Base-by-base conservation (phyloP, 2,329 filamentous ascomycete species). In the Alternaria ventricosa region DNA sequence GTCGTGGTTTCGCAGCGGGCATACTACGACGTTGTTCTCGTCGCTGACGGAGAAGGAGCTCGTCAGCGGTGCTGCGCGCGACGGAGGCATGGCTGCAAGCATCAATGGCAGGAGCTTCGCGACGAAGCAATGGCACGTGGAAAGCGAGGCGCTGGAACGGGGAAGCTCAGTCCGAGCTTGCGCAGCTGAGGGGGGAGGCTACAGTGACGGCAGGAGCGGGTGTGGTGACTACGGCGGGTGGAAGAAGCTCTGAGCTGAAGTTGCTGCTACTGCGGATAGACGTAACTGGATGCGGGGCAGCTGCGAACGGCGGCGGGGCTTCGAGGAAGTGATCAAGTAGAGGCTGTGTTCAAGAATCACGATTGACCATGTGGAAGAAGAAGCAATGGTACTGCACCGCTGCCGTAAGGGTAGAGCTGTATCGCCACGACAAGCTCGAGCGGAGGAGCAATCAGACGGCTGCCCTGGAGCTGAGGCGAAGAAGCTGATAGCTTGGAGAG, bases 21-120 rank as follows among this genome's bases (percentile, higher is more conserved):
- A 99, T 78, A 97, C 92, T 79, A 99, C 96, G 84, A 98, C 95
- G 82, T 96, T 96, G 82, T 92, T 95, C 81, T 91, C 88, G 85
- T 97, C 93, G 75, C 92, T 92, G 76, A 97, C 92, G 71, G 93
- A 94, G 82, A 97, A 97, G 70, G 93, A 96, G 78, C 92, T 93
- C 68, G 92, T 96, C 78, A 97, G 87, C 71, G 92, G 90, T 75
- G 91, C 89, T 76, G 92, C 89, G 87, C 93, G 90, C 60, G 64
- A 67, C 78, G 93, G 93, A 84, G 94, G 94, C 94, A 97, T 97
- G 83, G 83, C 85, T 80, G 57, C 36, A 41, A 84, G 81, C 82
- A 83, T 82, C 74, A 80, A 79, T 70, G 68, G 51, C 57, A 56
- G 36, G 30, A 60, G 61, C 61, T 60, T 60, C 50, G 33, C 25